Conservation (phyloP, 139 green algal genomes). For the Trebouxia sp. region DNA sequence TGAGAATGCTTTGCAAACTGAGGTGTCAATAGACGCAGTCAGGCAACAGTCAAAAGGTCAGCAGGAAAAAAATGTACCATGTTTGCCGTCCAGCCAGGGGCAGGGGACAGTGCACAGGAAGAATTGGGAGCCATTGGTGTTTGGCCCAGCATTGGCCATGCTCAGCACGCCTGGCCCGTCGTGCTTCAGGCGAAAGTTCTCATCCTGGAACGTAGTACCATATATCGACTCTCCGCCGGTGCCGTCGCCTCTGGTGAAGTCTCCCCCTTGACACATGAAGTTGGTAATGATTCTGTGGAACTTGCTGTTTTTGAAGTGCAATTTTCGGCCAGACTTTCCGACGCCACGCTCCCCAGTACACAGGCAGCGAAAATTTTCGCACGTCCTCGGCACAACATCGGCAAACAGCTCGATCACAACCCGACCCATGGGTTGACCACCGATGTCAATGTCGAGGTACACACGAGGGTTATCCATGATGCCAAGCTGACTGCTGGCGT, state of each 20-base stretch:
- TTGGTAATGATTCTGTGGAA: slow-evolving; percentile 59
- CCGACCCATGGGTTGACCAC: slow-evolving; percentile 56
- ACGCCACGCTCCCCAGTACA: slow-evolving; percentile 54
- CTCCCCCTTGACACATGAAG: slow-evolving; percentile 51
- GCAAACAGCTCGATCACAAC: slow-evolving; percentile 30
- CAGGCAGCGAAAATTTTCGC: slow-evolving; percentile 78
- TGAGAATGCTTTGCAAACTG: too few species aligned
- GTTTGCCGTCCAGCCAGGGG: slow-evolving; percentile 82
- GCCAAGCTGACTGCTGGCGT: too few species aligned
- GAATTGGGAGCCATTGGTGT: slow-evolving; percentile 78
- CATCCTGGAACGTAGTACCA: slow-evolving; percentile 49
- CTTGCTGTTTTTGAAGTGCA: slow-evolving; percentile 51
- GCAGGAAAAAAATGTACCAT: slow-evolving; percentile 52
- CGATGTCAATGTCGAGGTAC: slow-evolving; percentile 76
- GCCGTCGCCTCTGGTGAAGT: slow-evolving; percentile 72
- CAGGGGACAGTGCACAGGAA: slow-evolving; percentile 74
- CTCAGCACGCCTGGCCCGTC: slow-evolving; percentile 62
- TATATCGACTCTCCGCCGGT: slow-evolving; percentile 84
- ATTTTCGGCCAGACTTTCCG: slow-evolving; percentile 55
- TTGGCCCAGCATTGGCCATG: slow-evolving; percentile 79
- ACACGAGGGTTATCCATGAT: slow-evolving; percentile 44
- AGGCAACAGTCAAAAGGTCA: too few species aligned
- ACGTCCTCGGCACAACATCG: slow-evolving; percentile 55
- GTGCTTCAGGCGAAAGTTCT: slow-evolving; percentile 60
- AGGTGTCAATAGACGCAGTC: too few species aligned